Base-by-base conservation (phyloP, 305 asterid species). In the Fraxinus nigra region DNA sequence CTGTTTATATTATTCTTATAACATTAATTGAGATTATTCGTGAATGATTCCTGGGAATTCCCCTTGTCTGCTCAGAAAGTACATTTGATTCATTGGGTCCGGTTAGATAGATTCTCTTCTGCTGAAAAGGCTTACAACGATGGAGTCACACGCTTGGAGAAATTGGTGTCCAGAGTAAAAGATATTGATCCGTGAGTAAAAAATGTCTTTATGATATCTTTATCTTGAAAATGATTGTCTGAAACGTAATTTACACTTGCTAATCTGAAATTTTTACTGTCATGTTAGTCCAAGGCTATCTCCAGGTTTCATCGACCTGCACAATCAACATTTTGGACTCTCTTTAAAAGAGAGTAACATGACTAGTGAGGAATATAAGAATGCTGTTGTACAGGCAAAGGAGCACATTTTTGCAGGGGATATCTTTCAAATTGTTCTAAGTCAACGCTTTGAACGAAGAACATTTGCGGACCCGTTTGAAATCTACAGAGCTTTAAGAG, bases 391-490 rank as follows among this genome's bases (percentile, higher is more conserved):
- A 75, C 91, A 89, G 82, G 98, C 97, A 34, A 95, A 95, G 87
- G 93, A 94, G 79, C 98, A 94, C 82, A 95, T 95, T 80, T 82
- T 75, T 79, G 95, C 94, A 0, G 99, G 98, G 82, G 96, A 95
- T 76, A 92, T 95, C 83, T 92, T 92, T 84, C 98, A 95, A 87
- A 89, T 95, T 26, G 97, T 93, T 82, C 84, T 93, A 72, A 95
- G 99, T 80, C 97, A 95, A 81, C 97, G 98, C 13, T 95, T 92
- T 78, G 97, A 95, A 80, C 88, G 89, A 83, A 87, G 94, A 87
- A 95, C 98, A 61, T 93, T 89, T 89, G 97, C 99, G 46, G 95
- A 94, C 78, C 99, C 99, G 5, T 95, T 93, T 82, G 98, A 95
- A 89, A 88, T 95, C 38, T 94, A 94, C 80, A 88, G 99, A 90